phyloP scores from a whole-genome alignment of 192 early-diverging fungal species.

The Thamnidium elegans region DNA sequence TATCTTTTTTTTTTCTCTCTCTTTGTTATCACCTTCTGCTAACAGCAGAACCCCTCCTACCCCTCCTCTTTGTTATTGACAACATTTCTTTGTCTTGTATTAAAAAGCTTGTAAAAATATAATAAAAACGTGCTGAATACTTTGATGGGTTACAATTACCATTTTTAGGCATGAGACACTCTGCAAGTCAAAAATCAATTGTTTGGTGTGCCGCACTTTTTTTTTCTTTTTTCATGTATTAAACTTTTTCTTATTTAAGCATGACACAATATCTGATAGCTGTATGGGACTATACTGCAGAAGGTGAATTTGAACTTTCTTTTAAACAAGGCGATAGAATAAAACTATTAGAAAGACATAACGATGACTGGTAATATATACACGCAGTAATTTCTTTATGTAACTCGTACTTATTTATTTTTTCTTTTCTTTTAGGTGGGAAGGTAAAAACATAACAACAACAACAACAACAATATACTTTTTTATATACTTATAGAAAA shows the following conservation, averaged over 20 bases:
- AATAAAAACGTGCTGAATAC: too few relatives aligned
- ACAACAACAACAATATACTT: not conserved
- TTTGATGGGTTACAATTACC: too few relatives aligned
- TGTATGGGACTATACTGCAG: conserved; percentile 37
- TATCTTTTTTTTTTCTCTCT: too few relatives aligned
- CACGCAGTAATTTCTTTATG: not conserved
- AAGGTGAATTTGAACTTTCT: conserved; percentile 37
- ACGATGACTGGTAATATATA: conserved; percentile 35
- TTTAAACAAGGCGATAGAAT: conserved; percentile 38
- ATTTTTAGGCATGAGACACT: too few relatives aligned
- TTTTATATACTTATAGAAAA: conserved; percentile 4
- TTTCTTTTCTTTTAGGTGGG: conserved; percentile 16
- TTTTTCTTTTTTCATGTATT: not conserved
- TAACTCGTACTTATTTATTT: not conserved
- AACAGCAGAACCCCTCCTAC: too few relatives aligned
- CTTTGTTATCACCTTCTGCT: too few relatives aligned
- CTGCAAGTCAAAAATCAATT: not conserved
- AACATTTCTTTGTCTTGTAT: too few relatives aligned
- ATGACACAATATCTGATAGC: conserved; percentile 30
- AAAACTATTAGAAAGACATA: conserved; percentile 36
- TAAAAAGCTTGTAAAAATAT: too few relatives aligned
- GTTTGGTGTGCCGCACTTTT: not conserved
- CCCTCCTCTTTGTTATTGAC: not conserved
- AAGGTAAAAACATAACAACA: conserved; percentile 15
- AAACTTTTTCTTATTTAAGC: not conserved